Evolutionary conservation across 441 rosid species (phyloP).

Genomic region (Pelargonium citronellum): DNA sequence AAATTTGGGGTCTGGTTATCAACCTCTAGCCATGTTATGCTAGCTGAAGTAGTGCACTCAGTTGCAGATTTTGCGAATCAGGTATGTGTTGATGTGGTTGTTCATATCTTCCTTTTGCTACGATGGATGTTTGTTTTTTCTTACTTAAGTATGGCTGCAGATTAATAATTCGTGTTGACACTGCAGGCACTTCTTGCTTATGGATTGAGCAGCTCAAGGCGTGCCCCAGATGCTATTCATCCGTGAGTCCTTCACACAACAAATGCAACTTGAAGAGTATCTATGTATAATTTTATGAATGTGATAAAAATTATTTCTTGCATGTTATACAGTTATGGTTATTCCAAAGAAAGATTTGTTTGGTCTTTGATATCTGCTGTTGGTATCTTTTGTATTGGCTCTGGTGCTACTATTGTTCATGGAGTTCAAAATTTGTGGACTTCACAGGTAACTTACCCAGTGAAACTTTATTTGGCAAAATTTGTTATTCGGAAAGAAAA

Average conservation of each 20-base stretch:
- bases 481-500: background rate
- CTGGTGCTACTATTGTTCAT: slow-evolving; percentile 94
- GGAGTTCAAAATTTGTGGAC: slow-evolving; percentile 91
- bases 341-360: slow-evolving; percentile 96
- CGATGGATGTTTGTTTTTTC: background rate
- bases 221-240: slow-evolving; percentile 97
- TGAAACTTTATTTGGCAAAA: slow-evolving; percentile 8
- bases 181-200: slow-evolving; percentile 92
- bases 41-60: slow-evolving; percentile 94
- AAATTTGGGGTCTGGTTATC: slow-evolving; percentile 87
- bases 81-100: slow-evolving; percentile 33
- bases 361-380: slow-evolving; percentile 99
- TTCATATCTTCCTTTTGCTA: background rate
- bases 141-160: slow-evolving; percentile 14
- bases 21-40: slow-evolving; percentile 91
- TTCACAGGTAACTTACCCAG: slow-evolving; percentile 45
- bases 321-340: slow-evolving; percentile 71
- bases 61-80: slow-evolving; percentile 96
- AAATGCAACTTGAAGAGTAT: background rate
- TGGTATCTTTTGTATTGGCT: slow-evolving; percentile 97
- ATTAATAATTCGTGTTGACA: slow-evolving; percentile 34
- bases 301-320: slow-evolving; percentile 21
- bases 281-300: background rate
- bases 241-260: slow-evolving; percentile 50
- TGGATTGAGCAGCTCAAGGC: slow-evolving; percentile 96